Conservation (phyloP, 176 grass and related monocot species). For the Microstegium vimineum region DNA sequence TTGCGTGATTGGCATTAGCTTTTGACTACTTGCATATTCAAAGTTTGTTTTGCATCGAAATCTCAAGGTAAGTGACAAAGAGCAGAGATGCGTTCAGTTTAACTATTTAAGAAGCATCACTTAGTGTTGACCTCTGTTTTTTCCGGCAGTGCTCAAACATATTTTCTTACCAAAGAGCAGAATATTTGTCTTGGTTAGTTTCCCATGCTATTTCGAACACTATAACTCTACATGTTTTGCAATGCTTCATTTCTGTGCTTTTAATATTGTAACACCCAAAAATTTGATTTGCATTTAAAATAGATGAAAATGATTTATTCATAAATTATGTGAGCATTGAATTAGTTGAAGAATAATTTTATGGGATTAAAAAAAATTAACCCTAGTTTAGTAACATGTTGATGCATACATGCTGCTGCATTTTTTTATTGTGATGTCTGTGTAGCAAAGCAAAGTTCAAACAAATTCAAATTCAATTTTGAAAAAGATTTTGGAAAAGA, state of each 20-base stretch:
- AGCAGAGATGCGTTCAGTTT: background rate
- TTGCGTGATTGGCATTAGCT: constrained; percentile 34
- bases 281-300: too few species aligned
- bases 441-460: too few species aligned
- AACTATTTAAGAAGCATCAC: background rate
- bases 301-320: too few species aligned
- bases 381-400: too few species aligned
- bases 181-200: constrained; percentile 92
- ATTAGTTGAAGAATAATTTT: too few species aligned
- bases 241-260: constrained; percentile 19
- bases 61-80: constrained; percentile 58
- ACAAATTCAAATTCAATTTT: too few species aligned
- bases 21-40: constrained; percentile 96
- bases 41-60: constrained; percentile 97
- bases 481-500: too few species aligned
- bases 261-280: too few species aligned
- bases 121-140: background rate
- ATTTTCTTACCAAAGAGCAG: constrained; percentile 98
- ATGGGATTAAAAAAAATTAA: too few species aligned
- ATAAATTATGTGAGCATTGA: too few species aligned
- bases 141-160: constrained; percentile 93
- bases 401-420: too few species aligned
- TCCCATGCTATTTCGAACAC: constrained; percentile 18
- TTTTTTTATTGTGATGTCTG: too few species aligned
- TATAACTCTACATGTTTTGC: background rate